A percentile compares a stretch with the other conserved stretches of the same genome.
phyloP scores from a whole-genome alignment of 208 protist species.

The Leptomonas seymouri region DNA sequence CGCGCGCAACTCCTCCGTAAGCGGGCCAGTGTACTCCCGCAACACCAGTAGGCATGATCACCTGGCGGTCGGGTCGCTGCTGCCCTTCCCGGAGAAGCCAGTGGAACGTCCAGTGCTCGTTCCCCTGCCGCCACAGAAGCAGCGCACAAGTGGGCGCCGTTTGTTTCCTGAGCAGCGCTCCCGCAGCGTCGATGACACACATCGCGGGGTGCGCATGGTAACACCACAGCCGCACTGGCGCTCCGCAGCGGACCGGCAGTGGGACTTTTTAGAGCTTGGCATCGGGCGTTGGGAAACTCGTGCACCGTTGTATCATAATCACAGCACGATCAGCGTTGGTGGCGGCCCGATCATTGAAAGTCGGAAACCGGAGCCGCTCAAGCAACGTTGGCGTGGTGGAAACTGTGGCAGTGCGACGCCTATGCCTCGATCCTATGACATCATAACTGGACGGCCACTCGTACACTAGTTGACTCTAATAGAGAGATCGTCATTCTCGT shows the following conservation, averaged over 20 bases:
- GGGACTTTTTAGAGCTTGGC: constrained; percentile 49
- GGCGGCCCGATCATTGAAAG: constrained; percentile 3
- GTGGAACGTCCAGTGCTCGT: constrained; percentile 46
- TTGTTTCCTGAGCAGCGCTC: constrained; percentile 50
- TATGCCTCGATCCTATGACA: constrained; percentile 50
- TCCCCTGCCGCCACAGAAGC: constrained; percentile 52
- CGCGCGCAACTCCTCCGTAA: not conserved
- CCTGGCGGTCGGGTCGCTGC: constrained; percentile 50
- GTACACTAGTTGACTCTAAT: constrained; percentile 5
- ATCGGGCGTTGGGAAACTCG: constrained; percentile 24
- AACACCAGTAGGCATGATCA: constrained; percentile 33
- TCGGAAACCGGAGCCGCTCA: not conserved
- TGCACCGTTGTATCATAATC: constrained; percentile 38
- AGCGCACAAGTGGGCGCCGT: constrained; percentile 42
- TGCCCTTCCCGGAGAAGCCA: constrained; percentile 47
- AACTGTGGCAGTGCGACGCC: constrained; percentile 34
- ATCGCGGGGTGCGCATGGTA: constrained; percentile 63
- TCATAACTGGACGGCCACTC: constrained; percentile 63
- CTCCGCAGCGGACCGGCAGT: constrained; percentile 46
- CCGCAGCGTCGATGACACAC: constrained; percentile 38
- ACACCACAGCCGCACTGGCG: constrained; percentile 61
- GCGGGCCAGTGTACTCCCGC: constrained; percentile 6
- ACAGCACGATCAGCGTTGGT: constrained; percentile 45
- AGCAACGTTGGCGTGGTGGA: constrained; percentile 44
- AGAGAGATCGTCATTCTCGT: no score